Conservation (phyloP, 768 basidiomycete species). For the Tylopilus cervinicoccineus region DNA sequence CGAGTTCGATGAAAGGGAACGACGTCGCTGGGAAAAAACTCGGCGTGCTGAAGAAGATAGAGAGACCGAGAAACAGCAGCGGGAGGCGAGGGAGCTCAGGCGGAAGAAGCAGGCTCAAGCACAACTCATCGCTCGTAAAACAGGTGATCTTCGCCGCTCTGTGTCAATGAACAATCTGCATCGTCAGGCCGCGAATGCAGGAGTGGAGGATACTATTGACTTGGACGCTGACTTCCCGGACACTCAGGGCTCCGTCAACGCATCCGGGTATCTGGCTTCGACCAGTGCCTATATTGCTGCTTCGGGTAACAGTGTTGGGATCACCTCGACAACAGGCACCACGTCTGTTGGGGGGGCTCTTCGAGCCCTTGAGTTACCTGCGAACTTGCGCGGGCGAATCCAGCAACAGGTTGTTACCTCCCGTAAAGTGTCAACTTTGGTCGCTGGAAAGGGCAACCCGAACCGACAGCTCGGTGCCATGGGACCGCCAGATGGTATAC, state of each 20-base stretch:
- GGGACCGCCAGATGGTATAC: constrained; percentile 66
- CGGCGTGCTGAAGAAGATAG: constrained; percentile 39
- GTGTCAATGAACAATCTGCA: constrained; percentile 77
- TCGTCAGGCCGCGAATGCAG: constrained; percentile 43
- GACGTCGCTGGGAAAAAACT: constrained; percentile 59
- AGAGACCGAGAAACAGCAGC: constrained; percentile 29
- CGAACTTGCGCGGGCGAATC: constrained; percentile 50
- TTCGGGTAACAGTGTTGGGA: constrained; percentile 90
- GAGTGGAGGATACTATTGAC: constrained; percentile 40
- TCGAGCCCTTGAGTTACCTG: constrained; percentile 48
- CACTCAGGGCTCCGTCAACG: constrained; percentile 52
- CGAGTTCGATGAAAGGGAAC: constrained; percentile 71
- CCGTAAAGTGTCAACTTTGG: constrained; percentile 41
- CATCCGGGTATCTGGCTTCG: constrained; percentile 68
- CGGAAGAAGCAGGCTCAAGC: constrained; percentile 28
- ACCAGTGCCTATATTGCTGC: constrained; percentile 73
- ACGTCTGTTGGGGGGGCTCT: constrained; percentile 57
- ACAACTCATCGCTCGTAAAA: constrained; percentile 27
- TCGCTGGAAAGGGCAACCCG: constrained; percentile 23
- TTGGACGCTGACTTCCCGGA: constrained; percentile 36
- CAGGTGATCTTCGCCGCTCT: constrained; percentile 63
- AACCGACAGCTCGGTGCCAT: constrained; percentile 39
- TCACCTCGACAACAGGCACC: constrained; percentile 89
- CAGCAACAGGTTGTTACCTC: constrained; percentile 68
- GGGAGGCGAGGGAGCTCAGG: constrained; percentile 25